Conservation (phyloP, 2,329 filamentous ascomycete species). For the Spiromastix sp. region DNA sequence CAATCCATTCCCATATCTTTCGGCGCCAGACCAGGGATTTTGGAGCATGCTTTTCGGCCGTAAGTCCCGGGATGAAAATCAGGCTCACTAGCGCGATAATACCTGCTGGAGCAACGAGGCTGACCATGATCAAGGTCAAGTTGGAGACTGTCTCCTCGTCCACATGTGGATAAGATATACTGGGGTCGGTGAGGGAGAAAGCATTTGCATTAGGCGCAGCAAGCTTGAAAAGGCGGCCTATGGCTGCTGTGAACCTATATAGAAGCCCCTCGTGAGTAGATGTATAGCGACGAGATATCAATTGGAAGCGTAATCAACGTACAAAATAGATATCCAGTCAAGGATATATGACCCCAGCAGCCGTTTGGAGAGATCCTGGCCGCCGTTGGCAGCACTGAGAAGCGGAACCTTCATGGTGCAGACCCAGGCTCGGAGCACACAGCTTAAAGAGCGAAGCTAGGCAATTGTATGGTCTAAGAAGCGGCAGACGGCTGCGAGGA, state of each 20-base stretch:
- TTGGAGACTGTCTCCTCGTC: slow-evolving; percentile 62
- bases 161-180: slow-evolving; percentile 68
- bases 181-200: slow-evolving; percentile 62
- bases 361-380: slow-evolving; percentile 32
- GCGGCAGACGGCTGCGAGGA: too few species aligned
- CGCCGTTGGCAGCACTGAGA: slow-evolving; percentile 1
- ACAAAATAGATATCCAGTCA: slow-evolving; percentile 63
- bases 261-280: not conserved
- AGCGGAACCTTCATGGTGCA: too few species aligned
- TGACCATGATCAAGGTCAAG: slow-evolving; percentile 53
- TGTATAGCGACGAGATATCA: not conserved
- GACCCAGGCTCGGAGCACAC: too few species aligned
- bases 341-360: slow-evolving; percentile 58
- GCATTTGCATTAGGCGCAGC: slow-evolving; percentile 57
- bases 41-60: slow-evolving; percentile 53
- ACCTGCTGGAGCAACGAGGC: slow-evolving; percentile 52
- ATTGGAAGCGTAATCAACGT: slow-evolving; percentile 17
- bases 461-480: too few species aligned
- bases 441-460: too few species aligned
- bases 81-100: slow-evolving; percentile 61
- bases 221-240: slow-evolving; percentile 50
- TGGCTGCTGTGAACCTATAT: slow-evolving; percentile 42
- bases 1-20: slow-evolving; percentile 86
- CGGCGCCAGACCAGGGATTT: slow-evolving; percentile 60
- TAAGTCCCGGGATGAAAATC: slow-evolving; percentile 60